Percentiles rank a stretch among this genome's conserved stretches.
Conservation (phyloP, 495 filamentous ascomycete species). For the Cetradonia linearis region DNA sequence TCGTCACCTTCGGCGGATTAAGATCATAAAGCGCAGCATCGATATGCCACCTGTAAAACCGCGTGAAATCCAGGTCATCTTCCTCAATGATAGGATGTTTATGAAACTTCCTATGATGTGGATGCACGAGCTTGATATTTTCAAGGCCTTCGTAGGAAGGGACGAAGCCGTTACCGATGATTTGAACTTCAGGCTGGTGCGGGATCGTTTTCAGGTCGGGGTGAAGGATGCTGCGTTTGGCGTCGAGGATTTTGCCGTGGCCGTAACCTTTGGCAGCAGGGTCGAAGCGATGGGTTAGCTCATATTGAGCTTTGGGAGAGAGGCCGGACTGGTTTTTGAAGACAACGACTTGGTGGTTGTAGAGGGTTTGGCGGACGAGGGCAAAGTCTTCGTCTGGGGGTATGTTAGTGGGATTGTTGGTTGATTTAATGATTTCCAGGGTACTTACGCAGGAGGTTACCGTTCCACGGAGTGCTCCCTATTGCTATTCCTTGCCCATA, state of each 20-base stretch:
- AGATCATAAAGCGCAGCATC: conserved; percentile 66
- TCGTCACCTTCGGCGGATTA: conserved; percentile 58
- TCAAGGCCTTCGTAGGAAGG: conserved; percentile 54
- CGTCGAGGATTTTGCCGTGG: conserved; percentile 60
- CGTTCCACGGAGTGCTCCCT: conserved; percentile 46
- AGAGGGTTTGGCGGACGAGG: conserved; percentile 49
- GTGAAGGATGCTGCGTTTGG: conserved; percentile 58
- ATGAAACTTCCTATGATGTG: conserved; percentile 66
- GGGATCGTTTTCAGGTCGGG: conserved; percentile 70
- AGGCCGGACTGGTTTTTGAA: conserved; percentile 55
- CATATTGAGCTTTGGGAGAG: conserved; percentile 57
- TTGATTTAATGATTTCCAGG: background rate
- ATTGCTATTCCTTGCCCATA: conserved; percentile 17
- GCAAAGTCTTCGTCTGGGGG: conserved; percentile 47
- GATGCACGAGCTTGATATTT: conserved; percentile 57
- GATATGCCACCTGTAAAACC: conserved; percentile 73
- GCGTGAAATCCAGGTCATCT: conserved; percentile 56
- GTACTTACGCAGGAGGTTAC: conserved; percentile 45
- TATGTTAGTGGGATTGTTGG: conserved; percentile 10
- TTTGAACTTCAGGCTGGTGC: conserved; percentile 67
- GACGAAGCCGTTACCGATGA: conserved; percentile 63
- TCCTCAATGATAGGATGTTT: conserved; percentile 49
- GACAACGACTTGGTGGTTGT: conserved; percentile 52
- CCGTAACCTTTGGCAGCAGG: conserved; percentile 54
- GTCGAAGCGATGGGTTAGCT: conserved; percentile 60